Evolutionary conservation across 2,329 filamentous ascomycete genomes (phyloP).

Genomic region (Penicillium vulpinum): DNA sequence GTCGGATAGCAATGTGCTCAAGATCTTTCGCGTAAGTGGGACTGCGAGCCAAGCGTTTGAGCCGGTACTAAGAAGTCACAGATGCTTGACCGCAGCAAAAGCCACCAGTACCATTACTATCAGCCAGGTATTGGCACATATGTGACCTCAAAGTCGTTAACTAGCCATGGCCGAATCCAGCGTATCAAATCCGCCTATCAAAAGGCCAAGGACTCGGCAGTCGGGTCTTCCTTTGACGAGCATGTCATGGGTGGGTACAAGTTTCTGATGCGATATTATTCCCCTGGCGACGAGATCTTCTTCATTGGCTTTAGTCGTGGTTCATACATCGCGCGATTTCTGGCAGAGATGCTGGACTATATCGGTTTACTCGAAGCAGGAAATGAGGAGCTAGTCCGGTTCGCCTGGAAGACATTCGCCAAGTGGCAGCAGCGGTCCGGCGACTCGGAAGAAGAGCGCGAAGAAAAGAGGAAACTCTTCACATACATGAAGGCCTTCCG

Average conservation of each 20-base stretch:
- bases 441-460: conserved; percentile 29
- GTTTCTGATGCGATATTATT: conserved; percentile 74
- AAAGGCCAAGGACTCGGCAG: conserved; percentile 63
- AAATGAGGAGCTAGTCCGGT: conserved; percentile 81
- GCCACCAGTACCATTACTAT: conserved; percentile 46
- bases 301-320: conserved; percentile 75
- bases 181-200: conserved; percentile 56
- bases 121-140: conserved; percentile 50
- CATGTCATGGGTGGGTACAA: conserved; percentile 83
- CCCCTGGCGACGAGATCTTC: conserved; percentile 60
- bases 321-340: conserved; percentile 70
- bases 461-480: conserved; percentile 56
- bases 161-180: conserved; percentile 36
- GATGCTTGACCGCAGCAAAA: conserved; percentile 44
- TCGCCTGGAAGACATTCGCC: conserved; percentile 67
- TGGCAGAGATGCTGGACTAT: conserved; percentile 82
- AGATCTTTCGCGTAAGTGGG: conserved; percentile 45
- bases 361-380: conserved; percentile 76
- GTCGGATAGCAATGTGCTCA: conserved; percentile 50
- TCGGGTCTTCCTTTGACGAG: conserved; percentile 77
- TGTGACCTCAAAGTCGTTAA: conserved; percentile 39
- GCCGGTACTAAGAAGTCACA: conserved; percentile 11
- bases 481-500: conserved; percentile 76
- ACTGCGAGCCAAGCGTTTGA: conserved; percentile 1
- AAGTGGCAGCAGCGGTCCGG: conserved; percentile 43